phyloP scores from a whole-genome alignment of 2,329 filamentous ascomycete genomes.

The Fusarium humuli region DNA sequence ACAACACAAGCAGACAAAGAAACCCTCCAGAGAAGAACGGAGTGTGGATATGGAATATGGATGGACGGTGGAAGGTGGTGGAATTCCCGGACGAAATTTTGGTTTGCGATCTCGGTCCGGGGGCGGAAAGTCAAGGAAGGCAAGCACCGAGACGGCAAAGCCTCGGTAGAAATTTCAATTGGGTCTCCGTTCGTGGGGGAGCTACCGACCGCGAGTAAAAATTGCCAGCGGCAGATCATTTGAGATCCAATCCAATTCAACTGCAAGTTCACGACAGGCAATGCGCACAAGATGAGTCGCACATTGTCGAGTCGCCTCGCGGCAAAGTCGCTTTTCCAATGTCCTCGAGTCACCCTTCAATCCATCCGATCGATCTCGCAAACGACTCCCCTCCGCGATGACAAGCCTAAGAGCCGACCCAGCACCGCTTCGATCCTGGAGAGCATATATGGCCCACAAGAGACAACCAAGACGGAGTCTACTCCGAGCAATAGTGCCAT shows the following conservation, averaged over 20 bases:
- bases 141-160: slow-evolving; percentile 52
- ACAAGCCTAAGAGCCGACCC: slow-evolving; percentile 44
- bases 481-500: slow-evolving; percentile 48
- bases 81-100: slow-evolving; percentile 54
- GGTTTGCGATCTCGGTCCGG: slow-evolving; percentile 53
- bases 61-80: slow-evolving; percentile 45
- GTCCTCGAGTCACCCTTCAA: slow-evolving; percentile 39
- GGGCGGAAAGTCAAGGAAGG: slow-evolving; percentile 48
- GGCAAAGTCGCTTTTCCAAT: slow-evolving; percentile 54
- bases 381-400: slow-evolving; percentile 50
- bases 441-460: slow-evolving; percentile 50
- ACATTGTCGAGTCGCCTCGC: slow-evolving; percentile 57
- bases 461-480: slow-evolving; percentile 28
- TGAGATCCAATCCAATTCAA: slow-evolving; percentile 21
- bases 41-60: slow-evolving; percentile 42
- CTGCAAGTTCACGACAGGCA: slow-evolving; percentile 32
- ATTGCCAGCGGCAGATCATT: slow-evolving; percentile 41
- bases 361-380: slow-evolving; percentile 55
- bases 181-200: slow-evolving; percentile 15
- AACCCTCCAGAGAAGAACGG: slow-evolving; percentile 48
- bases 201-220: slow-evolving; percentile 41
- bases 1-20: slow-evolving; percentile 40
- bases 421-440: slow-evolving; percentile 50
- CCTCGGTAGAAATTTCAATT: slow-evolving; percentile 43
- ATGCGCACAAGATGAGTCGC: slow-evolving; percentile 58